Conservation (phyloP, 768 basidiomycete species). For the Trametopsis cervina region DNA sequence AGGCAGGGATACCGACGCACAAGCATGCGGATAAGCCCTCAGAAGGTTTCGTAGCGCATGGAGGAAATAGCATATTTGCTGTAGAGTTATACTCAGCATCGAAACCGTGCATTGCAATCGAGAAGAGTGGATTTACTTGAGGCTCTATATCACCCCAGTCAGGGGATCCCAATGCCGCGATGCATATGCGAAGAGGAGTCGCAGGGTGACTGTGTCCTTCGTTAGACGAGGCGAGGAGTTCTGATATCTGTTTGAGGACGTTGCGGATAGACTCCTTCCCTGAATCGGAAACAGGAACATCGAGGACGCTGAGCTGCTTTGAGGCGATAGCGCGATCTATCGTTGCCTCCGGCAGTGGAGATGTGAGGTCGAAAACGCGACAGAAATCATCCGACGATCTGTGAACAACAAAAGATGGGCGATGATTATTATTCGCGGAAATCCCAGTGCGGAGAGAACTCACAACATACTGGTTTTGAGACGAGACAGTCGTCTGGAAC, state of each 20-base stretch:
- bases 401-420: background rate
- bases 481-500: constrained; percentile 78
- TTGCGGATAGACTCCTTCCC: constrained; percentile 10
- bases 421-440: too few relatives aligned
- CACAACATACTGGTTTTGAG: constrained; percentile 45
- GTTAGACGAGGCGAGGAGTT: constrained; percentile 4
- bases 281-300: constrained; percentile 13
- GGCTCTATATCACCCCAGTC: constrained; percentile 60
- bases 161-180: constrained; percentile 55
- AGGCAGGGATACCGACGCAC: constrained; percentile 63
- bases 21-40: constrained; percentile 48
- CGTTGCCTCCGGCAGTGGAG: constrained; percentile 45
- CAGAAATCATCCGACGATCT: constrained; percentile 60
- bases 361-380: constrained; percentile 65
- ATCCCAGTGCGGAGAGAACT: constrained; percentile 12
- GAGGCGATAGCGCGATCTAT: constrained; percentile 37
- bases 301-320: constrained; percentile 31
- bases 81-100: background rate
- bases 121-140: constrained; percentile 35
- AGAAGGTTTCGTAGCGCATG: constrained; percentile 57
- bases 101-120: background rate
- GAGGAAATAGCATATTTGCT: constrained; percentile 73
- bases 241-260: constrained; percentile 9
- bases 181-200: constrained; percentile 44
- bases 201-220: background rate